Conservation (phyloP, 306 rosid species). For the Psophocarpus tetragonolobus region DNA sequence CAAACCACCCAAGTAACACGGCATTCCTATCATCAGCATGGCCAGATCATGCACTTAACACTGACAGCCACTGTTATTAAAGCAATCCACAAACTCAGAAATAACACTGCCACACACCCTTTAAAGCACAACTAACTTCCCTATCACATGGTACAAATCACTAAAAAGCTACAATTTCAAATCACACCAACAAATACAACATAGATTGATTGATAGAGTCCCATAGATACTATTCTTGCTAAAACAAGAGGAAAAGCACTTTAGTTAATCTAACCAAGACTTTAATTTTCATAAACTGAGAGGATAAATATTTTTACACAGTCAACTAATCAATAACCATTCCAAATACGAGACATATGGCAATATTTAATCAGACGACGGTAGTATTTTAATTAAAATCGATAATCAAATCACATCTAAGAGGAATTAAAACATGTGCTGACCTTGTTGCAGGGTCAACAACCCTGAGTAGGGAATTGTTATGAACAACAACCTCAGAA, state of each 20-base stretch:
- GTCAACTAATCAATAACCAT: neutral
- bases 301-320: neutral
- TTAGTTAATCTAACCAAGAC: neutral
- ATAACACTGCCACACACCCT: neutral
- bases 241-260: neutral
- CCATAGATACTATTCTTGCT: neutral
- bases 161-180: neutral
- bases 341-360: neutral
- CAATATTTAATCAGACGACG: neutral
- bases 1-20: neutral
- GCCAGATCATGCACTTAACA: conserved; percentile 5
- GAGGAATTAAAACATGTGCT: neutral
- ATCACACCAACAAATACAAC: conserved; percentile 3
- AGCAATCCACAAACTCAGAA: neutral
- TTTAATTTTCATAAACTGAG: neutral
- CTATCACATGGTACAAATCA: neutral
- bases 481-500: conserved; percentile 64
- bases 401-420: neutral
- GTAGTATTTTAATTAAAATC: neutral
- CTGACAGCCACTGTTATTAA: neutral
- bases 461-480: conserved; percentile 65
- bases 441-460: conserved; percentile 85
- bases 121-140: neutral
- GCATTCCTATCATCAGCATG: neutral
- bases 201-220: neutral